phyloP scores from a whole-genome alignment of 73 alveolate species.

The Tetrahymena elliotti region DNA sequence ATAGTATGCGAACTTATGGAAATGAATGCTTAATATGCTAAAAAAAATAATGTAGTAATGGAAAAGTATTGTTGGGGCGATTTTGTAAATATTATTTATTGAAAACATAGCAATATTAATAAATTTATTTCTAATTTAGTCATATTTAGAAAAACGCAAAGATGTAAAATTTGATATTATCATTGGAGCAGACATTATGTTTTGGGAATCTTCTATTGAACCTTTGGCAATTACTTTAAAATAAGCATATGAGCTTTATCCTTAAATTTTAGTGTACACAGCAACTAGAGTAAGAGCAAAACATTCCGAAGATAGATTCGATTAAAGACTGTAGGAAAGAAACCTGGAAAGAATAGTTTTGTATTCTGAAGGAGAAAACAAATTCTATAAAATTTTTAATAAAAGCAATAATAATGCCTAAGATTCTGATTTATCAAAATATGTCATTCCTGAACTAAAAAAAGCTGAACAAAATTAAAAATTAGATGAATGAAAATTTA shows the following conservation, averaged over 20 bases:
- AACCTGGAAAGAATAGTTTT: background rate
- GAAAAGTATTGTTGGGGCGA: constrained; percentile 19
- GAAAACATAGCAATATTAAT: background rate
- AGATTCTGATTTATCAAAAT: background rate
- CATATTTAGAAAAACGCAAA: background rate
- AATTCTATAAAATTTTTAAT: background rate
- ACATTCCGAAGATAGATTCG: background rate
- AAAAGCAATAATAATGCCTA: background rate
- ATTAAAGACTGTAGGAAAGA: background rate
- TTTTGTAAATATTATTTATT: background rate
- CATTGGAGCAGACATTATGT: constrained; percentile 33
- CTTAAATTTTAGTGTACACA: background rate
- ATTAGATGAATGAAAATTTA: background rate
- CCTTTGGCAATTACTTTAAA: constrained; percentile 12
- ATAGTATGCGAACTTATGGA: constrained; percentile 16
- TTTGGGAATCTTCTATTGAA: constrained; percentile 23
- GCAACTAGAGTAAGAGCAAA: background rate
- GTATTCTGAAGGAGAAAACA: background rate
- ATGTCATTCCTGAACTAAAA: background rate
- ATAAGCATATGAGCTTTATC: background rate
- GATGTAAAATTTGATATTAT: constrained; percentile 30
- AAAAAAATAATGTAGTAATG: constrained; percentile 2
- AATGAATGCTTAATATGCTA: constrained; percentile 15
- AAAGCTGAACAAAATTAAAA: background rate
- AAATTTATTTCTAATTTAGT: background rate